Evolutionary conservation across 768 basidiomycete species (phyloP), one percentile per base, ranked within the genome.

Genomic region (Rhodotorula sphaerocarpa): DNA sequence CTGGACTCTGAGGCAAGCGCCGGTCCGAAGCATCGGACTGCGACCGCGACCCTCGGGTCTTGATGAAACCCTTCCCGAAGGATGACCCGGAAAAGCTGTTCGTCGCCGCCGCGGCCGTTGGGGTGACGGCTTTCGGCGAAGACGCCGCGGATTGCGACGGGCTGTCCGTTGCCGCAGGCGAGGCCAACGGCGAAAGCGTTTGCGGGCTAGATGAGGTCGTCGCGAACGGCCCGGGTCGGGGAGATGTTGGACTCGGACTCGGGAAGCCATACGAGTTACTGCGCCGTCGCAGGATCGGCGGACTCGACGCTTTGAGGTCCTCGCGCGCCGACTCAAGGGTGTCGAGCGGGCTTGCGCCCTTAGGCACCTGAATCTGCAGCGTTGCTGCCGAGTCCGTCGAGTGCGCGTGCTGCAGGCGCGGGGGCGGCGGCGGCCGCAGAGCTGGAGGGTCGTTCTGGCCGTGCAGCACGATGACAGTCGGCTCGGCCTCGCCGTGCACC

Each of bases 1-100:
- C 25, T 25, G 51, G 25, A 15, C 34, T 3, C 5, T 34, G 27
- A 15, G 58, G 57, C 5, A 58, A 59, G 14, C 58, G 54, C 1
- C 63, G 63, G 45, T 65, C 63, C 3, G 46, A 50, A 0, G 63
- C 63, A 15, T 65, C 63, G 27, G 54, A 56, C 15, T 65, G 58
- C 1, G 63, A 65, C 6, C 63, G 41, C 1, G 58, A 48, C 5
- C 42, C 41, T 15, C 57, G 34, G 3, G 63, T 45, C 34, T 57
- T 30, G 41, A 55, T 53, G n/a, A 65, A 44, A 3, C 57, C 55
- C 1, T 41, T 10, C 20, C 48, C 63, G 54, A 55, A 44, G 12
- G 42, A 59, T 28, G 33, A 23, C 46, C 21, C 41, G 7, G 51
- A n/a, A n/a, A n/a, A 14, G 12, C 10, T 21, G 3, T 1, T 10